phyloP scores from a whole-genome alignment of 345 rosid genomes.

The Eucalyptus guilfoylei region DNA sequence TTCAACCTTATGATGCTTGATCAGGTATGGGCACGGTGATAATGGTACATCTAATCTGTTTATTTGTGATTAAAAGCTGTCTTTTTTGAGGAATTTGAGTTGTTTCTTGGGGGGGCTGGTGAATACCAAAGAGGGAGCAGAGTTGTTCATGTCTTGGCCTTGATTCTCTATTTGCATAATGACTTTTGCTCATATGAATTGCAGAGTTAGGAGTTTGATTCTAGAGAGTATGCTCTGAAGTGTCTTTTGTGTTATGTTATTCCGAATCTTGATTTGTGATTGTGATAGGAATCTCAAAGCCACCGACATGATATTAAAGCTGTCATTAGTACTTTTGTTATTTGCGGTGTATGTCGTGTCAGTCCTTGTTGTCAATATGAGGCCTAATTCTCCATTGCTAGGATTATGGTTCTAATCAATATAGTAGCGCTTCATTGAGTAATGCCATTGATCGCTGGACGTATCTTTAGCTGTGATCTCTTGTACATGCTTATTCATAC shows the following conservation, averaged over 20 bases:
- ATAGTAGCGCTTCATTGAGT: background rate
- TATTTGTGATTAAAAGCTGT: rapidly evolving
- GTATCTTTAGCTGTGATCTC: rapidly evolving
- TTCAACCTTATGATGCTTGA: background rate
- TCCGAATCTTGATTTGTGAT: background rate
- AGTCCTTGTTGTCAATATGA: background rate
- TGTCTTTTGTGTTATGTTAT: background rate
- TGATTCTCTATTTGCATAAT: background rate
- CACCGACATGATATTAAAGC: background rate
- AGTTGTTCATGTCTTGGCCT: background rate
- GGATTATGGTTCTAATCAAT: background rate
- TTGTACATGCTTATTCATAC: background rate
- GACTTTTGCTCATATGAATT: background rate
- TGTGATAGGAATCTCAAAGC: background rate
- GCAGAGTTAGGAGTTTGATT: background rate
- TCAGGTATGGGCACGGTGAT: background rate
- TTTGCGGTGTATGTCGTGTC: background rate
- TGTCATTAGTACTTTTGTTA: background rate
- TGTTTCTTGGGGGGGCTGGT: background rate
- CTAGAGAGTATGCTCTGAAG: background rate
- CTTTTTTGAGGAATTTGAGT: background rate
- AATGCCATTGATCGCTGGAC: background rate
- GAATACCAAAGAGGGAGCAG: no score
- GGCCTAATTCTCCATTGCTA: background rate
- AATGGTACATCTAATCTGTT: background rate